Percentiles rank a stretch among this genome's conserved stretches.
phyloP scores from a whole-genome alignment of 208 protist species.

The Blastocrithidia nonstop region DNA sequence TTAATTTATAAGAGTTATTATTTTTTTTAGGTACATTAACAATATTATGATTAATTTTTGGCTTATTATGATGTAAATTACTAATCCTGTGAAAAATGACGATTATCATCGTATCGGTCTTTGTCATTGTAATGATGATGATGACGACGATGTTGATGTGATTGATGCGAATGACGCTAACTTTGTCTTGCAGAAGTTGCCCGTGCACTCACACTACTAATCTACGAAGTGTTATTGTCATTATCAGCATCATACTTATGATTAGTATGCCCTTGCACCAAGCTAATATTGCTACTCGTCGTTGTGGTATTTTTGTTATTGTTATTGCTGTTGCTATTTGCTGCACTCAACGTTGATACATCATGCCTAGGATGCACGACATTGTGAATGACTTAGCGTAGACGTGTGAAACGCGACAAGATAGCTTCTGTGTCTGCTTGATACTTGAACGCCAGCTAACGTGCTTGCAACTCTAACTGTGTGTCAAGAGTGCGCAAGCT shows the following conservation, averaged over 20 bases:
- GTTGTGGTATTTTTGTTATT: not conserved
- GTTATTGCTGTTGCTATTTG: conserved; percentile 1
- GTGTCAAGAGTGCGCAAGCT: conserved; percentile 43
- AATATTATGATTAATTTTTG: too few species aligned
- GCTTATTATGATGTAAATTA: too few species aligned
- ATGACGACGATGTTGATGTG: not conserved
- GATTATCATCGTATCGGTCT: too few species aligned
- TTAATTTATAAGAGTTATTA: too few species aligned
- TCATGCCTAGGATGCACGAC: conserved; percentile 17
- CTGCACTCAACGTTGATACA: not conserved
- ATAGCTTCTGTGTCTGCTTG: conserved; percentile 62
- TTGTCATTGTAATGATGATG: not conserved
- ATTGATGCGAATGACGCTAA: not conserved
- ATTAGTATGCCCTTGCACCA: not conserved
- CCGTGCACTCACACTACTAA: not conserved
- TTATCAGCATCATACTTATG: not conserved
- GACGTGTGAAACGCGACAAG: conserved; percentile 43
- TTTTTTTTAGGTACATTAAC: too few species aligned
- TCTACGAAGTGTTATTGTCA: not conserved
- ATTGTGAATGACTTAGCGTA: conserved; percentile 36
- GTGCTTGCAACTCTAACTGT: conserved; percentile 63
- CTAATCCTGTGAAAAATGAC: too few species aligned
- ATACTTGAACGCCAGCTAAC: conserved; percentile 73
- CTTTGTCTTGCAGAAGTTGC: not conserved
- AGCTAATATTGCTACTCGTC: not conserved